A percentile compares a stretch with the other conserved stretches of the same genome.
phyloP scores from a whole-genome alignment of 306 rosid species.

The Parietaria judaica region DNA sequence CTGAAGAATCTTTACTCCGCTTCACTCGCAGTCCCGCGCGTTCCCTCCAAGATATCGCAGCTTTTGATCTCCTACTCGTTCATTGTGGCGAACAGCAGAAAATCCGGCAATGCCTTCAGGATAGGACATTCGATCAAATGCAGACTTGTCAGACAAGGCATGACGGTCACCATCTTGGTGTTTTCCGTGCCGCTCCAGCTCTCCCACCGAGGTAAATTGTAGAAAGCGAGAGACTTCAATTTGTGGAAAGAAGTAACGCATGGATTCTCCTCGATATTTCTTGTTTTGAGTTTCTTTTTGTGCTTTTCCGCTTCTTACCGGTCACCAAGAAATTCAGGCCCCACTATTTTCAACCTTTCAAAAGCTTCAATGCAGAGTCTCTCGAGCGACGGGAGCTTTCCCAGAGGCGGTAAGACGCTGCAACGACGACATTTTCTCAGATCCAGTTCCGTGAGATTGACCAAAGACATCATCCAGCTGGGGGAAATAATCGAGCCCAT shows the following conservation, averaged over 20 bases:
- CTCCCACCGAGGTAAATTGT: neutral
- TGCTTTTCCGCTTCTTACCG: neutral
- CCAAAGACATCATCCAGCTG: slow-evolving; percentile 8
- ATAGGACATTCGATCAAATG: neutral
- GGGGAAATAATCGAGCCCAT: neutral
- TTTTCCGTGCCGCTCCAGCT: neutral
- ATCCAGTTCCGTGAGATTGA: neutral
- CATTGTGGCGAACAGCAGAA: neutral
- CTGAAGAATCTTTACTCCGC: too few relatives aligned
- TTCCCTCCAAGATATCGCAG: too few relatives aligned
- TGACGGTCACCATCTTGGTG: neutral
- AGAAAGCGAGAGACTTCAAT: neutral
- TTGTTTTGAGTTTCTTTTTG: neutral
- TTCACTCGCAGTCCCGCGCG: too few relatives aligned
- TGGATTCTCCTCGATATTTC: too few relatives aligned
- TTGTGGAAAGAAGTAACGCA: slow-evolving; percentile 1
- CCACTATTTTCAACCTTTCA: neutral
- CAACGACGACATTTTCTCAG: neutral
- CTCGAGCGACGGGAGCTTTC: slow-evolving; percentile 6
- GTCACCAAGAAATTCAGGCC: slow-evolving; percentile 8
- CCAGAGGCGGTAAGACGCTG: slow-evolving; percentile 1
- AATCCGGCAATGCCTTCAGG: neutral
- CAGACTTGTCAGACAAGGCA: neutral
- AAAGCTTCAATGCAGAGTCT: neutral
- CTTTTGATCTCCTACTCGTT: too few relatives aligned